phyloP scores from a whole-genome alignment of 805 yeast genomes.

The Debaryomyces maramus region DNA sequence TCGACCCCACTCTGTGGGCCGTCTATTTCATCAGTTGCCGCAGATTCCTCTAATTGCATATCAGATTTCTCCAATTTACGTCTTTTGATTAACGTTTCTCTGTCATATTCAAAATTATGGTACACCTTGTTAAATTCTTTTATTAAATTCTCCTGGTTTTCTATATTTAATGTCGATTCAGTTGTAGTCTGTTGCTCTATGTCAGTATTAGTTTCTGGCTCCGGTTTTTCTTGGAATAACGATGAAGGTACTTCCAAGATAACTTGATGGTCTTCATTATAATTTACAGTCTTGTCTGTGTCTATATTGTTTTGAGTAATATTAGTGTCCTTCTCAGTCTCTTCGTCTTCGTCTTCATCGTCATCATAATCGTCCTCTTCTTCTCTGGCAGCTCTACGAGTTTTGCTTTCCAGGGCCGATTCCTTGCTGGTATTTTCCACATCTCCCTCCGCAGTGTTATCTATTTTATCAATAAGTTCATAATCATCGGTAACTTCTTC shows the following conservation, averaged over 20 bases:
- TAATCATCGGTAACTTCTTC: conserved; percentile 38
- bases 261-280: conserved; percentile 30
- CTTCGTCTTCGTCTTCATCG: conserved; percentile 21
- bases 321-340: neutral
- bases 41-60: conserved; percentile 52
- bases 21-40: conserved; percentile 13
- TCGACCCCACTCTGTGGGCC: conserved; percentile 12
- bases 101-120: conserved; percentile 74
- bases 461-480: conserved; percentile 34
- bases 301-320: neutral
- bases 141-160: conserved; percentile 48
- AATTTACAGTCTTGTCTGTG: conserved; percentile 9
- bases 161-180: conserved; percentile 14
- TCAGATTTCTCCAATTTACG: conserved; percentile 79
- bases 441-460: conserved; percentile 19
- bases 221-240: conserved; percentile 16
- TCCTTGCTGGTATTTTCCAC: conserved; percentile 3
- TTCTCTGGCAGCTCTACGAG: conserved; percentile 24
- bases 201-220: conserved; percentile 6
- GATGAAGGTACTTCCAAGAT: conserved; percentile 36
- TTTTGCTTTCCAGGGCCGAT: neutral
- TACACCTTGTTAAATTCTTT: conserved; percentile 70
- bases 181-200: conserved; percentile 4
- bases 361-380: conserved; percentile 40
- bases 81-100: conserved; percentile 72